phyloP scores from a whole-genome alignment of 305 asterid genomes.

The Fraxinus latifolia region DNA sequence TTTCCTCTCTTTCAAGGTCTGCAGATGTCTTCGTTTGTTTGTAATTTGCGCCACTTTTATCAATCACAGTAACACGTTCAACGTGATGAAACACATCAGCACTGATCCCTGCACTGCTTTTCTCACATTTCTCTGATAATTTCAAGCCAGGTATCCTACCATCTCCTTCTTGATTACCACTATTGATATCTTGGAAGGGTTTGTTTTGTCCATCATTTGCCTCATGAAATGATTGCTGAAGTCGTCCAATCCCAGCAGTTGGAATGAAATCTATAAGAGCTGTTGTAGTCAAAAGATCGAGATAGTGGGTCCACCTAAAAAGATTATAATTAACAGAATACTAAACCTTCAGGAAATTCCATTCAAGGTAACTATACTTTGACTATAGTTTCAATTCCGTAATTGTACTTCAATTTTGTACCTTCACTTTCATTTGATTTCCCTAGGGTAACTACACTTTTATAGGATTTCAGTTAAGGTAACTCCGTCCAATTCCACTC shows the following conservation, averaged over 20 bases:
- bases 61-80: constrained; percentile 27
- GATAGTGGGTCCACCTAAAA: constrained; percentile 3
- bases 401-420: too few species aligned
- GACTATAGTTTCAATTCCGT: too few species aligned
- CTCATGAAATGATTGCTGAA: constrained; percentile 20
- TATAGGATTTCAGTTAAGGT: too few species aligned
- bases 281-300: constrained; percentile 24
- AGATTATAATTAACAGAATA: not conserved
- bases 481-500: too few species aligned
- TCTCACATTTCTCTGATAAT: constrained; percentile 20
- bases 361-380: not conserved
- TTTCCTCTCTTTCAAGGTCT: constrained; percentile 25
- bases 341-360: not conserved
- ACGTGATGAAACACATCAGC: constrained; percentile 18
- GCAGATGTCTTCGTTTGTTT: constrained; percentile 19
- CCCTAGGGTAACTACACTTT: too few species aligned
- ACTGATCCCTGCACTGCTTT: constrained; percentile 9
- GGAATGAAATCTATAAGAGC: constrained; percentile 26
- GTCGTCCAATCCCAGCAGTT: constrained; percentile 14
- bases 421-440: too few species aligned
- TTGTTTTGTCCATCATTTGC: constrained; percentile 21
- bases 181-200: constrained; percentile 23
- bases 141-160: constrained; percentile 16
- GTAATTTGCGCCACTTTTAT: constrained; percentile 21
- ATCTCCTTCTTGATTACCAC: constrained; percentile 26